phyloP scores from a whole-genome alignment of 805 yeast species.

The Barnettozyma wickerhamii region DNA sequence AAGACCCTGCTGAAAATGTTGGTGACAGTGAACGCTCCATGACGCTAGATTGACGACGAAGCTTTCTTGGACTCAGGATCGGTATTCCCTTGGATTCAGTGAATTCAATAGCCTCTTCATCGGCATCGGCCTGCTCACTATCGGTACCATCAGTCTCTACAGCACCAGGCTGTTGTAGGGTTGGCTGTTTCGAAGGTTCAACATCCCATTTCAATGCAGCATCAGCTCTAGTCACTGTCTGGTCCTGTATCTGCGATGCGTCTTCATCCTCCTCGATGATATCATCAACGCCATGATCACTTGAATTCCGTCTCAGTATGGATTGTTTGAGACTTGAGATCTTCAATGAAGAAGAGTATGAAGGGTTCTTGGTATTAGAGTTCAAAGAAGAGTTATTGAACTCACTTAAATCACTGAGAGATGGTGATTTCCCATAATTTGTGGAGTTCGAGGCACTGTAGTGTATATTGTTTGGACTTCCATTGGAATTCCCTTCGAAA shows the following conservation, averaged over 20 bases:
- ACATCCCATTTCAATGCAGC: slow-evolving; percentile 19
- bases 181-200: slow-evolving; percentile 1
- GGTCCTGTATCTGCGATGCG: slow-evolving; percentile 5
- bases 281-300: slow-evolving; percentile 1
- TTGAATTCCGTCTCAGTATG: slow-evolving; percentile 7
- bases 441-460: slow-evolving; percentile 28
- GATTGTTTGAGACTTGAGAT: slow-evolving; percentile 17
- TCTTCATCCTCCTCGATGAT: slow-evolving; percentile 21
- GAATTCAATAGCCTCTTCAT: slow-evolving; percentile 22
- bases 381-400: slow-evolving; percentile 14
- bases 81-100: slow-evolving; percentile 17
- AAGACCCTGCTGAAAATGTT: slow-evolving; percentile 18
- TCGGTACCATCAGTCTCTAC: too few relatives aligned
- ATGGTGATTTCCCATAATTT: slow-evolving; percentile 25
- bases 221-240: slow-evolving; percentile 16
- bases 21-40: slow-evolving; percentile 23
- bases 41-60: slow-evolving; percentile 7
- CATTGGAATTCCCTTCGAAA: slow-evolving; percentile 11
- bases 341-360: slow-evolving; percentile 13
- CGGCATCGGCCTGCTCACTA: not conserved
- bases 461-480: slow-evolving; percentile 10
- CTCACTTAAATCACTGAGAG: slow-evolving; percentile 26
- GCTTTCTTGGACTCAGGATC: slow-evolving; percentile 6
- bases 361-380: slow-evolving; percentile 8
- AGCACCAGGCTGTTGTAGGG: not conserved